phyloP scores from a whole-genome alignment of 2,329 filamentous ascomycete genomes.

The Trichophyton equinum region DNA sequence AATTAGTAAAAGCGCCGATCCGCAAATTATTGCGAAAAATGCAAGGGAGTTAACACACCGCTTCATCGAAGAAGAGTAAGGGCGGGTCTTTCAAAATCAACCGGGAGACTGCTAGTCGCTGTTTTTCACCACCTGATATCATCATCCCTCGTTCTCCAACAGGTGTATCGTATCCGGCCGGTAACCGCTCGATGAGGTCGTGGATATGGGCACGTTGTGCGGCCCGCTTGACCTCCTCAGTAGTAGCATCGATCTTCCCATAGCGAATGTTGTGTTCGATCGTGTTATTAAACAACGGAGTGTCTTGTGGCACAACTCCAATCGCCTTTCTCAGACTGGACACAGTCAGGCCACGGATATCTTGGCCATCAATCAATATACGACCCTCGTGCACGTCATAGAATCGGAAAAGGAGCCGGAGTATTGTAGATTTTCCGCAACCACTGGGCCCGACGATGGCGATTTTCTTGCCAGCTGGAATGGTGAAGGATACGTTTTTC shows the following conservation, averaged over 20 bases:
- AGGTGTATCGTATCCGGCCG: constrained; percentile 78
- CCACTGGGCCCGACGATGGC: constrained; percentile 91
- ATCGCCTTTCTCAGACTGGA: constrained; percentile 76
- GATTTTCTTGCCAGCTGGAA: constrained; percentile 90
- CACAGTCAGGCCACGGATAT: constrained; percentile 69
- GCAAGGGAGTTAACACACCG: constrained; percentile 36
- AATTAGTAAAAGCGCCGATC: neutral
- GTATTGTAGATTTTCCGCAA: constrained; percentile 88
- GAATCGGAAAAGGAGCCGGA: constrained; percentile 82
- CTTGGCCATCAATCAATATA: constrained; percentile 86
- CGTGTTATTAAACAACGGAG: constrained; percentile 90
- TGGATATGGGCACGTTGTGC: constrained; percentile 76
- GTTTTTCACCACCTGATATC: constrained; percentile 93
- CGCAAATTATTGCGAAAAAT: neutral
- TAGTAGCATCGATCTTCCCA: constrained; percentile 63
- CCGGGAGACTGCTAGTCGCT: constrained; percentile 71
- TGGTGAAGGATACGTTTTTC: constrained; percentile 70
- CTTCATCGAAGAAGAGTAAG: constrained; percentile 87
- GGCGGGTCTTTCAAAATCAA: constrained; percentile 81
- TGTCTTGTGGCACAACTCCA: constrained; percentile 93
- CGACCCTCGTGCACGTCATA: constrained; percentile 79
- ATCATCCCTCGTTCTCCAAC: constrained; percentile 92
- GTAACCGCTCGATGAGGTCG: constrained; percentile 65
- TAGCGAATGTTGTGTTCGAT: constrained; percentile 95
- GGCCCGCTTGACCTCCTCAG: constrained; percentile 61